Conservation (phyloP, 2,329 filamentous ascomycete genomes). For the Scedosporium apiospermum region DNA sequence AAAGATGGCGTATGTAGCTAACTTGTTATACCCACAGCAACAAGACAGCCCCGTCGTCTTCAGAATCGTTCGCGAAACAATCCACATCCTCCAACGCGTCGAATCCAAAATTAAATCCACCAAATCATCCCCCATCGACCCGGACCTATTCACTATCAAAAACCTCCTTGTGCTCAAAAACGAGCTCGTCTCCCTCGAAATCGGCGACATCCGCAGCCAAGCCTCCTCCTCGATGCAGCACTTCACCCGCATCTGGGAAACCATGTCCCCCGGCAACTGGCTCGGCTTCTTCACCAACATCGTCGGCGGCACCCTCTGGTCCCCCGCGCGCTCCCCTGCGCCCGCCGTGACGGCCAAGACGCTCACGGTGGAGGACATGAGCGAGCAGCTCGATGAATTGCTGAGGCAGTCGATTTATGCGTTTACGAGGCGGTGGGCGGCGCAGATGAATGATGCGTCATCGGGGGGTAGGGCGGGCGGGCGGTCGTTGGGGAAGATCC, state of each 20-base stretch:
- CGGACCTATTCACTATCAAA: constrained; percentile 86
- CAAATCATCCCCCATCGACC: constrained; percentile 48
- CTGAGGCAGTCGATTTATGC: constrained; percentile 52
- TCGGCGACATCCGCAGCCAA: constrained; percentile 56
- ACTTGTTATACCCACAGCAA: constrained; percentile 26
- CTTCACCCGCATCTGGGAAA: constrained; percentile 56
- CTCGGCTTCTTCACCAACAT: constrained; percentile 50
- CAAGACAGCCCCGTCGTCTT: constrained; percentile 47
- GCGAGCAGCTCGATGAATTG: constrained; percentile 55
- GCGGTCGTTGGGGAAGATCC: constrained; percentile 41
- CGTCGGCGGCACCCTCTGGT: constrained; percentile 44
- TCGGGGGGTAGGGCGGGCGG: constrained; percentile 35
- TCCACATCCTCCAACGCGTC: constrained; percentile 69
- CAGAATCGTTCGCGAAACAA: constrained; percentile 82
- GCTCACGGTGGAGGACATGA: constrained; percentile 46
- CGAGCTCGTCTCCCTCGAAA: constrained; percentile 91
- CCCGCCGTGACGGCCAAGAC: constrained; percentile 27
- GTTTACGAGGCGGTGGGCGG: constrained; percentile 52
- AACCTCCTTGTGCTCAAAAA: constrained; percentile 94
- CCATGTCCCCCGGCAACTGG: constrained; percentile 47
- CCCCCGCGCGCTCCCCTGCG: constrained; percentile 15
- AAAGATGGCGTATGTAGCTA: constrained; percentile 5
- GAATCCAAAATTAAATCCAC: constrained; percentile 60
- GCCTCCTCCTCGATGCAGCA: constrained; percentile 41
- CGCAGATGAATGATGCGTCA: constrained; percentile 32